These are phyloP conservation scores for Kurtzmaniella fragi DNA, from an alignment of 805 yeast species.

Conservation along the genomic window DNA sequence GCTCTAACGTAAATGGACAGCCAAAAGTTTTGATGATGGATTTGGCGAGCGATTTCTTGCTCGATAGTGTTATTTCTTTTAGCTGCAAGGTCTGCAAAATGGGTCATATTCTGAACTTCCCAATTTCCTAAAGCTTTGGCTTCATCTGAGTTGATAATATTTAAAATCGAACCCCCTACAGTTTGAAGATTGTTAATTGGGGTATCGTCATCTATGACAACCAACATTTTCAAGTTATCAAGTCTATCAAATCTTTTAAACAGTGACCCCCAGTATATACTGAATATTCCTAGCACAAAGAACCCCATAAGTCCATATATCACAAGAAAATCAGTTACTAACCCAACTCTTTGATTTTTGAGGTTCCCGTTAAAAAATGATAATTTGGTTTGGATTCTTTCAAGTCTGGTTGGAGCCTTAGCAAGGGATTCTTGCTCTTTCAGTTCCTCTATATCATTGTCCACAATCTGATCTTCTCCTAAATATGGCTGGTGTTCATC, in stretches of 20 bases:
- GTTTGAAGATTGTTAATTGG: conserved; percentile 27
- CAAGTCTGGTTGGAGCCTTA: conserved; percentile 10
- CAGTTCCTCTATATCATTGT: background rate
- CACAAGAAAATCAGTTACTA: conserved; percentile 12
- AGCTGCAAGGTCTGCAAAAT: conserved; percentile 23
- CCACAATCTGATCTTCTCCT: background rate
- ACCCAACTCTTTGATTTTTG: conserved; percentile 12
- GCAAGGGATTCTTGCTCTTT: background rate
- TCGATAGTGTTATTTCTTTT: conserved; percentile 21
- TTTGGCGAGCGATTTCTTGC: conserved; percentile 36
- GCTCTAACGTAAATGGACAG: conserved; percentile 48
- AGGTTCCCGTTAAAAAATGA: conserved; percentile 30
- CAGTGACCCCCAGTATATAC: conserved; percentile 39
- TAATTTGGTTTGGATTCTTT: conserved; percentile 19
- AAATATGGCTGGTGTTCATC: background rate
- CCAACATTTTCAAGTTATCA: conserved; percentile 29
- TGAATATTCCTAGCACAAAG: conserved; percentile 31
- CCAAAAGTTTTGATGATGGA: conserved; percentile 62
- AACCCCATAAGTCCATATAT: conserved; percentile 28
- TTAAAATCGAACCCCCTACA: conserved; percentile 46
- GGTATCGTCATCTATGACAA: conserved; percentile 22
- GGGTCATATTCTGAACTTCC: conserved; percentile 24
- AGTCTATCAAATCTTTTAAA: conserved; percentile 25
- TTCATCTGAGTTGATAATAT: conserved; percentile 16
- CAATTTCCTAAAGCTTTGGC: conserved; percentile 30